Conservation (phyloP, 345 rosid genomes). For the Hibiscus tridactylites region DNA sequence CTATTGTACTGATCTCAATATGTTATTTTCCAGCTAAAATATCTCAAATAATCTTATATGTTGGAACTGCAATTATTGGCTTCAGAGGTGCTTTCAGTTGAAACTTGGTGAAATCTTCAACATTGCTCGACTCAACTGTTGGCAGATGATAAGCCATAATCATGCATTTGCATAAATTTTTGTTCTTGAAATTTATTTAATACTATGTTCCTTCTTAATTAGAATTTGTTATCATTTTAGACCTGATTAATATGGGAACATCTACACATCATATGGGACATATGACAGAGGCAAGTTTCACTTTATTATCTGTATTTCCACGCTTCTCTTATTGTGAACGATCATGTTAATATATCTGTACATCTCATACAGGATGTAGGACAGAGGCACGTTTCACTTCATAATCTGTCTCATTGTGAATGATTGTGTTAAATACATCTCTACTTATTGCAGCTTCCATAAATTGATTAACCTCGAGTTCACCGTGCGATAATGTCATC, state of each 20-base stretch:
- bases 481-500: constrained; percentile 4
- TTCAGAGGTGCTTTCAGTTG: neutral
- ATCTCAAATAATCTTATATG: neutral
- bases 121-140: neutral
- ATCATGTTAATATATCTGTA: neutral
- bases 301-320: too few relatives aligned
- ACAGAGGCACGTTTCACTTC: neutral
- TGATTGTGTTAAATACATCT: neutral
- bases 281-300: too few relatives aligned
- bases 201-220: neutral
- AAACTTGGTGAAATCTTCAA: constrained; percentile 1
- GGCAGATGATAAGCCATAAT: neutral
- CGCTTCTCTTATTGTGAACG: too few relatives aligned
- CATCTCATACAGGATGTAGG: neutral
- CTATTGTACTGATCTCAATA: neutral
- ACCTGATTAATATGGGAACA: neutral
- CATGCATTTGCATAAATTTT: neutral
- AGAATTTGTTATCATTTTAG: neutral
- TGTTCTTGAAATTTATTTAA: neutral
- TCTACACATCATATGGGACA: too few relatives aligned
- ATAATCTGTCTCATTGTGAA: neutral
- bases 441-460: neutral
- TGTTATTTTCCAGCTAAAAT: neutral
- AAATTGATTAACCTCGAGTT: neutral
- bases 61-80: neutral